phyloP scores from a whole-genome alignment of 179 eudicot species.

The Beta macrorhiza region DNA sequence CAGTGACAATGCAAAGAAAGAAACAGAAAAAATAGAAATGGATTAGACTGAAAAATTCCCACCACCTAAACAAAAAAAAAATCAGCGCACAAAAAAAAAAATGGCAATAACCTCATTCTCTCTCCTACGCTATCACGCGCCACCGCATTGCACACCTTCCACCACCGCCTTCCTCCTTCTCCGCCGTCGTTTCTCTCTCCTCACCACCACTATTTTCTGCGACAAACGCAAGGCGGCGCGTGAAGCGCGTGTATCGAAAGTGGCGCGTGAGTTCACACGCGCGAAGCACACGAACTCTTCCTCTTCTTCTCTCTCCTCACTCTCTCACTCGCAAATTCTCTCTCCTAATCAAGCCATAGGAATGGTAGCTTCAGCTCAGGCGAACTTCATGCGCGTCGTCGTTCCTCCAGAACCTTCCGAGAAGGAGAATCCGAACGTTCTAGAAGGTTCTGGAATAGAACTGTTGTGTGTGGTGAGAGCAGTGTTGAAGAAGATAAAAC shows the following conservation, averaged over 20 bases:
- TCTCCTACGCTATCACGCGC: slow-evolving; percentile 41
- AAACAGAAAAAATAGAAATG: neutral
- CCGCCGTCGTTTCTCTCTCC: slow-evolving; percentile 33
- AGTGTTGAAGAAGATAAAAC: slow-evolving; percentile 87
- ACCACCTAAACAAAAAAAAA: neutral
- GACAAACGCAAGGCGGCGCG: slow-evolving; percentile 34
- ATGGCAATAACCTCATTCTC: slow-evolving; percentile 39
- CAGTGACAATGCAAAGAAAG: neutral
- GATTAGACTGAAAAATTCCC: slow-evolving; percentile 7
- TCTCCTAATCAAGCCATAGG: slow-evolving; percentile 59
- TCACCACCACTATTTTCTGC: slow-evolving; percentile 43
- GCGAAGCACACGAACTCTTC: slow-evolving; percentile 40
- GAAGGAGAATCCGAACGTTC: neutral
- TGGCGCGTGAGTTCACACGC: slow-evolving; percentile 26
- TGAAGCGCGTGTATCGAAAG: slow-evolving; percentile 20
- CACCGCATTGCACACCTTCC: slow-evolving; percentile 29
- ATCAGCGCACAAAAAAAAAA: neutral
- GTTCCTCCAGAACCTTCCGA: slow-evolving; percentile 35
- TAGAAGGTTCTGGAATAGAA: slow-evolving; percentile 41
- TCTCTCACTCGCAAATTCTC: slow-evolving; percentile 37
- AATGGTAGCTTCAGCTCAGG: slow-evolving; percentile 70
- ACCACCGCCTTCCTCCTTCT: slow-evolving; percentile 35
- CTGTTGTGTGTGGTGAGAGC: slow-evolving; percentile 83
- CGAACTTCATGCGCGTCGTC: slow-evolving; percentile 96
- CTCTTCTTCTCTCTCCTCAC: slow-evolving; percentile 34